Evolutionary conservation across 352 stramenopile species (phyloP).

Genomic region (Phytophthora agathidicida): DNA sequence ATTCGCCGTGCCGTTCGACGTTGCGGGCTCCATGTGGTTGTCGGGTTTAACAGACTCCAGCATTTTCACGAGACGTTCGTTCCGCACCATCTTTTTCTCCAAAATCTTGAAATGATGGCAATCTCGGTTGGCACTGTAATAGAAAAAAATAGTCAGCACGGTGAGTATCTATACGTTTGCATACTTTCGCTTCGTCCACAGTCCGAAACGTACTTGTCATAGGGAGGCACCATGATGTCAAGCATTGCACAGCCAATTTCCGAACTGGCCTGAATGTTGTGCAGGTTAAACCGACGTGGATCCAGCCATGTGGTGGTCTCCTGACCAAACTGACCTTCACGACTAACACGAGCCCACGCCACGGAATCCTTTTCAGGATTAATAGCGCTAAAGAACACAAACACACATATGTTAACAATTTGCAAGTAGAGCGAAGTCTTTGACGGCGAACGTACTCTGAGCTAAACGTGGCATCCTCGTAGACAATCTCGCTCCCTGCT

Average conservation of each 20-base stretch:
- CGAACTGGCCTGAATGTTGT: conserved; percentile 76
- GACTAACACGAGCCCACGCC: conserved; percentile 68
- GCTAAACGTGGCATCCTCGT: conserved; percentile 32
- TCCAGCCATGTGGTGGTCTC: conserved; percentile 85
- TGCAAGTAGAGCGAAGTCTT: neutral
- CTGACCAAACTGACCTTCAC: conserved; percentile 54
- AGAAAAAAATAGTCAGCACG: conserved; percentile 2
- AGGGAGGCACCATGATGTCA: conserved; percentile 88
- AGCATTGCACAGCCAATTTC: conserved; percentile 79
- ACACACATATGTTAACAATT: conserved; percentile 3
- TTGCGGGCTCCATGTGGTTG: conserved; percentile 64
- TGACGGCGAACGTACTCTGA: conserved; percentile 33
- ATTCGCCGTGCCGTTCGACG: conserved; percentile 35
- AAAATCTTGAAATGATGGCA: conserved; percentile 83
- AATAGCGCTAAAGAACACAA: conserved; percentile 33
- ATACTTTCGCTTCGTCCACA: neutral
- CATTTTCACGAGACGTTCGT: conserved; percentile 74
- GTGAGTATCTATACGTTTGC: neutral
- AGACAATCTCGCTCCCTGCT: conserved; percentile 36
- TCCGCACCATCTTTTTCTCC: conserved; percentile 54
- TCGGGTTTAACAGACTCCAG: conserved; percentile 70
- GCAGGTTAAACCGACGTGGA: conserved; percentile 81
- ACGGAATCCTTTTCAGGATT: conserved; percentile 46
- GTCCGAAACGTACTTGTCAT: conserved; percentile 70
- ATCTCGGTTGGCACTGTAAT: conserved; percentile 66